Conservation (phyloP, 2,329 filamentous ascomycete genomes). For the Metarhizium robertsii region DNA sequence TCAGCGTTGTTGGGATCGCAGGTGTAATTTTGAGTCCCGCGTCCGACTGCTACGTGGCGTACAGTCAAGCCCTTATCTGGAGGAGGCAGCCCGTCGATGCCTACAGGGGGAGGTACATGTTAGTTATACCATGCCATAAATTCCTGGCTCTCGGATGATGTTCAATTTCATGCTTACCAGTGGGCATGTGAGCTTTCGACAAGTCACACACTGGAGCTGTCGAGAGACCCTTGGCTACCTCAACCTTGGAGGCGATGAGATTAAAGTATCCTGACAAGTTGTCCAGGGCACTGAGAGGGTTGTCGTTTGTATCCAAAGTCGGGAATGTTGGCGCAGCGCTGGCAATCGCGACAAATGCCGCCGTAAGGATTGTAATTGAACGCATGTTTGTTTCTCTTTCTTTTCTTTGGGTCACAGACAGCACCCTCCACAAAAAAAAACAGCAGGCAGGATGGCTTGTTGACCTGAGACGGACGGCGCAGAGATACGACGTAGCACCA, state of each 20-base stretch:
- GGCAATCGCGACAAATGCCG: conserved; percentile 35
- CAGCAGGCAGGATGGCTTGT: not conserved
- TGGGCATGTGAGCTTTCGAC: conserved; percentile 40
- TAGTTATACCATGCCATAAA: not conserved
- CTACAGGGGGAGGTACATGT: conserved; percentile 19
- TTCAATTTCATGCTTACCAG: conserved; percentile 26
- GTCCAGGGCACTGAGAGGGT: conserved; percentile 29
- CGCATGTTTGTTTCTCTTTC: conserved; percentile 34
- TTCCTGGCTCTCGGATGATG: not conserved
- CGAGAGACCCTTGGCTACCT: conserved; percentile 32
- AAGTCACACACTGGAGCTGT: conserved; percentile 43
- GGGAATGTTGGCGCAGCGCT: conserved; percentile 36
- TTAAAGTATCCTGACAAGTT: conserved; percentile 54
- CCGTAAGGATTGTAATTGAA: conserved; percentile 35
- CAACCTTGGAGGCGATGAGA: conserved; percentile 45
- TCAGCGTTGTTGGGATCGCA: conserved; percentile 55
- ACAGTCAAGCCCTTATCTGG: conserved; percentile 53
- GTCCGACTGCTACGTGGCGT: conserved; percentile 74
- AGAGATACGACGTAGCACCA: not conserved
- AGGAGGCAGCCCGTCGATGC: conserved; percentile 49
- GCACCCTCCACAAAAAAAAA: not conserved
- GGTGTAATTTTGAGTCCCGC: conserved; percentile 91
- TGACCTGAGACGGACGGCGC: not conserved
- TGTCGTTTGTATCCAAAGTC: conserved; percentile 25
- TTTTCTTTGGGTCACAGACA: not conserved